Conservation (phyloP, 208 protist species). For the Trypanosoma platydactyli region DNA sequence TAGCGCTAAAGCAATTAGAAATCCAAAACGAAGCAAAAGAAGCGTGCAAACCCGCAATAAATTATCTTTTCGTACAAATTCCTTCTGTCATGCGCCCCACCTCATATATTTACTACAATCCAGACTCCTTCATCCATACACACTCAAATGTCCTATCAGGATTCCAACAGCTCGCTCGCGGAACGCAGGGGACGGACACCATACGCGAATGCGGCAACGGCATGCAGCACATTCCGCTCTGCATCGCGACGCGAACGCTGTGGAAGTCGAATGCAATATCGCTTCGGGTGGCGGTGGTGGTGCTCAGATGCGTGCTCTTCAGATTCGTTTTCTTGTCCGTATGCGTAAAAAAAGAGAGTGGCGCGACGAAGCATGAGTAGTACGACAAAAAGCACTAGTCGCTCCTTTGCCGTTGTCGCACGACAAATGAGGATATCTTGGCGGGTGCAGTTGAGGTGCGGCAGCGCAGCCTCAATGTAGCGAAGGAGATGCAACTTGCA, state of each 20-base stretch:
- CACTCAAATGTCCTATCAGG: background rate
- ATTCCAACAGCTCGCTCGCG: conserved; percentile 10
- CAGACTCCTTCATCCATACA: background rate
- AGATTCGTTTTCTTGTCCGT: background rate
- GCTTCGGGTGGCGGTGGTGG: background rate
- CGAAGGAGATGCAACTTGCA: background rate
- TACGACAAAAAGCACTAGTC: conserved; percentile 11
- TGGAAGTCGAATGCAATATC: background rate
- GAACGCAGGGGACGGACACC: conserved; percentile 7
- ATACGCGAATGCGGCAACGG: conserved; percentile 21
- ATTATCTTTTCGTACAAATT: no score
- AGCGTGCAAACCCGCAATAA: background rate
- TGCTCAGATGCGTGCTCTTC: no score
- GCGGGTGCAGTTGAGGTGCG: conserved; percentile 12
- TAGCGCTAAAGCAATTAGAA: no score
- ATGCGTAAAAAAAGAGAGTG: background rate
- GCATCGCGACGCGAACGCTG: conserved; percentile 9
- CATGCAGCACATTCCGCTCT: conserved; percentile 3
- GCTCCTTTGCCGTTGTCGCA: conserved; percentile 6
- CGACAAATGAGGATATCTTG: conserved; percentile 18
- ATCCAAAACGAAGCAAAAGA: no score
- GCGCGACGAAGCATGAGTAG: conserved; percentile 15
- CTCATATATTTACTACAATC: no score
- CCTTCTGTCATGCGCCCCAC: no score
- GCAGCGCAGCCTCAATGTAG: conserved; percentile 12